These are phyloP conservation scores for Lyophyllum shimeji DNA, from an alignment of 768 basidiomycete genomes.

Conservation along the genomic window DNA sequence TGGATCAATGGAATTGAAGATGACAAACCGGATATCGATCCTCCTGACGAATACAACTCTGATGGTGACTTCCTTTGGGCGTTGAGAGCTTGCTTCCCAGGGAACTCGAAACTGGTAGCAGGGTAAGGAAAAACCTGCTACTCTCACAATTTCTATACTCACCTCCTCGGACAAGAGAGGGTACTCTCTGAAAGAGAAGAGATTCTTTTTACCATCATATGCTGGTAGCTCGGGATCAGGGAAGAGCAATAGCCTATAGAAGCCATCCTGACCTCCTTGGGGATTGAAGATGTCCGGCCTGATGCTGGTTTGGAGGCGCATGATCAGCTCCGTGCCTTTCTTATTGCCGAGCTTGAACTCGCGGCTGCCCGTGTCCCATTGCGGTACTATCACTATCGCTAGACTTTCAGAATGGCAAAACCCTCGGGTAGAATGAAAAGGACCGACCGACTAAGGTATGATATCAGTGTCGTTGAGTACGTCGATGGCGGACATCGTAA, in stretches of 20 bases:
- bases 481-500: neutral
- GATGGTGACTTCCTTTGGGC: conserved; percentile 19
- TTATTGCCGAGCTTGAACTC: conserved; percentile 22
- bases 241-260: neutral
- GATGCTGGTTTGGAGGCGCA: conserved; percentile 25
- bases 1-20: neutral
- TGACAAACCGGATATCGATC: conserved; percentile 21
- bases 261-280: conserved; percentile 22
- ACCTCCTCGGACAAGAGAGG: conserved; percentile 19
- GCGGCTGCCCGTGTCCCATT: conserved; percentile 18
- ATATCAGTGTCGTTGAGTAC: neutral
- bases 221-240: conserved; percentile 16
- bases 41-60: conserved; percentile 24
- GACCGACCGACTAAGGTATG: conserved; percentile 11
- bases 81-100: conserved; percentile 15
- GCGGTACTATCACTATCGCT: conserved; percentile 19
- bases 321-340: conserved; percentile 29
- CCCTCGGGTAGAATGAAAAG: neutral
- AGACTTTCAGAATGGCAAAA: neutral
- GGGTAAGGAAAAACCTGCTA: neutral
- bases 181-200: conserved; percentile 26
- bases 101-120: conserved; percentile 20
- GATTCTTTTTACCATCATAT: conserved; percentile 34
- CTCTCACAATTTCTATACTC: neutral
- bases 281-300: conserved; percentile 24